Conservation (phyloP, 1,139 yeast genomes). For the Lodderomyces oxycetoniae region DNA sequence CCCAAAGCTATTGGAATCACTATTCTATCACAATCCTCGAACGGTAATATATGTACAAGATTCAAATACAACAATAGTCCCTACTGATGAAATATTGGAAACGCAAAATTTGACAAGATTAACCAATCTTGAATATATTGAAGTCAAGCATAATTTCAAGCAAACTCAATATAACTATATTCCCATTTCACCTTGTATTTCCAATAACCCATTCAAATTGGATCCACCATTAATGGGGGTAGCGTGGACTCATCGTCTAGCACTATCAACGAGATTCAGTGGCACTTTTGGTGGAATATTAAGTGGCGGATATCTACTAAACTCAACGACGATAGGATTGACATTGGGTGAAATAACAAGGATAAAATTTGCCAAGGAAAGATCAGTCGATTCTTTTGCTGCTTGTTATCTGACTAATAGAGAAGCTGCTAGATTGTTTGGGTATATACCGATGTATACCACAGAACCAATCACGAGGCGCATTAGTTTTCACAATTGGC, state of each 20-base stretch:
- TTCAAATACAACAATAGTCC: conserved; percentile 11
- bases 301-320: conserved; percentile 2
- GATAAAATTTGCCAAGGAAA: conserved; percentile 4
- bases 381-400: conserved; percentile 3
- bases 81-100: conserved; percentile 8
- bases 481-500: conserved; percentile 3
- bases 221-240: conserved; percentile 7
- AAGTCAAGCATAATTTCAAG: conserved; percentile 4
- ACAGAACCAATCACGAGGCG: conserved; percentile 4
- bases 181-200: conserved; percentile 12
- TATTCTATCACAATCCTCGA: conserved; percentile 7
- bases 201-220: conserved; percentile 2
- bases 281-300: conserved; percentile 2
- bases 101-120: background rate
- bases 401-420: conserved; percentile 5
- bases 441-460: conserved; percentile 1
- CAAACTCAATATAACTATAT: conserved; percentile 3
- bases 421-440: conserved; percentile 5
- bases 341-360: conserved; percentile 3
- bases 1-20: background rate
- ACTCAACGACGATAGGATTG: conserved; percentile 7
- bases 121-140: conserved; percentile 6
- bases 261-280: conserved; percentile 5
- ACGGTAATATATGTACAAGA: conserved; percentile 8
- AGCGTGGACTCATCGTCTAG: conserved; percentile 6